Conservation (phyloP, 805 yeast genomes). For the Blastobotrys muscicola region DNA sequence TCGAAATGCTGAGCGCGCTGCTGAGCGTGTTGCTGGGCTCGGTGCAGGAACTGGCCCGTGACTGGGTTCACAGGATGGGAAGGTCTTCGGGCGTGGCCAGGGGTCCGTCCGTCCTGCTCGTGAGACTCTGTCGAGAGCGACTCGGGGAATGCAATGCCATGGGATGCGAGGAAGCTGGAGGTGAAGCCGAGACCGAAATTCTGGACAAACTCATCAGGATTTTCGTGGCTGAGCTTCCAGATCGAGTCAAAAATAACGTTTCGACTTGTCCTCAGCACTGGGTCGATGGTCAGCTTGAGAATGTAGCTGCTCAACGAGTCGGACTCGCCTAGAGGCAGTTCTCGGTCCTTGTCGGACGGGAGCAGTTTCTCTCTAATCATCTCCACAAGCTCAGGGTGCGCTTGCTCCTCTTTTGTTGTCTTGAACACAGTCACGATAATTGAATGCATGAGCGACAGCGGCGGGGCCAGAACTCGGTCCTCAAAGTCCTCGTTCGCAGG, state of each 20-base stretch:
- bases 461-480: conserved; percentile 7
- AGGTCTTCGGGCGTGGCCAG: background rate
- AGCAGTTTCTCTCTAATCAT: conserved; percentile 2
- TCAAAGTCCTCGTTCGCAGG: conserved; percentile 3
- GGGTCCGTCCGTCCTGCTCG: background rate
- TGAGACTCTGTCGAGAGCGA: conserved; percentile 10
- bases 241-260: conserved; percentile 16
- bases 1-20: conserved; percentile 4
- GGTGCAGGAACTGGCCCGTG: conserved; percentile 20
- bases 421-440: conserved; percentile 6
- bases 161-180: conserved; percentile 18
- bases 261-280: conserved; percentile 11
- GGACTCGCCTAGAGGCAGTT: conserved; percentile 16
- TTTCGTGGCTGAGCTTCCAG: conserved; percentile 17
- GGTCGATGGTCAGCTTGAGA: conserved; percentile 14
- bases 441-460: conserved; percentile 7
- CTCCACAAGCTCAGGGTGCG: background rate
- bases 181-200: conserved; percentile 25
- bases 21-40: background rate
- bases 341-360: conserved; percentile 18
- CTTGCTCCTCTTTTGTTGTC: background rate
- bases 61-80: conserved; percentile 15
- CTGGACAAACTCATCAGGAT: conserved; percentile 14
- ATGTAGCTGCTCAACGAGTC: conserved; percentile 15
- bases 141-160: conserved; percentile 11